Base-by-base conservation (phyloP, 2,329 filamentous ascomycete species). In the Aspergillus hortae region DNA sequence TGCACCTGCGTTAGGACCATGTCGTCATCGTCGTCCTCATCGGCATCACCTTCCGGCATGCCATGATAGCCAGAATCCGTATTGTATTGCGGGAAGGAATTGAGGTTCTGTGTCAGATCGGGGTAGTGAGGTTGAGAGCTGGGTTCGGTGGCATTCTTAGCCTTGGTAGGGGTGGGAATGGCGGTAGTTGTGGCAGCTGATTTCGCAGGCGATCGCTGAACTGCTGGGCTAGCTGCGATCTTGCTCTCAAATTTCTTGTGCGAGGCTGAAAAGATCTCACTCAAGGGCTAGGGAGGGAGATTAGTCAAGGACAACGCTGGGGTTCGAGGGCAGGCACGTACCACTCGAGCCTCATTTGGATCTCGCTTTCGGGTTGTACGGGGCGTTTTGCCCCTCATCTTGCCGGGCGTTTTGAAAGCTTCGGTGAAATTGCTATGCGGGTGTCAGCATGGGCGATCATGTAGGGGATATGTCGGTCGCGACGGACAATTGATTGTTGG, bases 401-500 rank as follows among this genome's bases (percentile, higher is more conserved):
- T 78, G 7, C 75, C 75, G 1, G 76, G 76, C 0, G 76, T 79
- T 50, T 97, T 99, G 77, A 97, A 96, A n/a, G 95, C 86, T 64
- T 97, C 92, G 57, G 90, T 83, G 54, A 97, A 86, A 68, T 92
- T 92, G 56, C 94, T 97, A 52, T 45, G 32, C 43, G n/a, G 32
- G 41, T 45, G 58, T 74, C 56, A 75, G 72, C 57, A 59, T 36
- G 44, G 51, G 41, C 53, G 33, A 19, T 32, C 17, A 51, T 44
- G 49, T 47, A 51, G 44, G 49, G 49, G 44, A 43, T 51, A 51
- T 30, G 46, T 46, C 40, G 51, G 56, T 56, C 50, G 52, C 53
- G 51, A 81, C 88, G 65, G 83, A 96, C 94, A 91, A 83, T 73
- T 92, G 85, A 66, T 91, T 88, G 62, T 87, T 85, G 64, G 86